phyloP scores from a whole-genome alignment of 148 eudicot species.

The Vaccinium myrtillus region DNA sequence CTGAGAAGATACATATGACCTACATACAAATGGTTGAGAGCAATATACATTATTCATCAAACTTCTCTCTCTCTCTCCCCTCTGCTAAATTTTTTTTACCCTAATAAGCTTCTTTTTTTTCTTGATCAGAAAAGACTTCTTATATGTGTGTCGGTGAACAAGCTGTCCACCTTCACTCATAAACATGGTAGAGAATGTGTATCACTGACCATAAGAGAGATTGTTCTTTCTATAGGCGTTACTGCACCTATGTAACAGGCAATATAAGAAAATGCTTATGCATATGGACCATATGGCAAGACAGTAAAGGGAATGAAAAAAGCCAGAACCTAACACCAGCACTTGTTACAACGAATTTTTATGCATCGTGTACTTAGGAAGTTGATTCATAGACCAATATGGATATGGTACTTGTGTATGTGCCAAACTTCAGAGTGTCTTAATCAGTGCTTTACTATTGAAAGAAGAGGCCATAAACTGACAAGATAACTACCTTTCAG shows the following conservation, averaged over 20 bases:
- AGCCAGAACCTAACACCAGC: conserved; percentile 3
- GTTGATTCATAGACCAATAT: background rate
- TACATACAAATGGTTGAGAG: too few species aligned
- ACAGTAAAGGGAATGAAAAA: background rate
- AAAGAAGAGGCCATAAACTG: background rate
- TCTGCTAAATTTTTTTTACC: too few species aligned
- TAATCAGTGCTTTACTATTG: background rate
- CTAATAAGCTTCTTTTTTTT: too few species aligned
- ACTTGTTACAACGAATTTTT: background rate
- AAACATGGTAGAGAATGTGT: background rate
- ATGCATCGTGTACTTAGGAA: background rate
- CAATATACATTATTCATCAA: too few species aligned
- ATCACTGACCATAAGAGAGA: background rate
- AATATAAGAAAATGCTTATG: background rate
- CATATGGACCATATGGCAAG: background rate
- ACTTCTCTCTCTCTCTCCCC: too few species aligned
- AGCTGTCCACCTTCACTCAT: background rate
- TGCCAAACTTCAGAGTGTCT: background rate
- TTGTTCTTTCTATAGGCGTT: background rate
- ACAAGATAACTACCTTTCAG: background rate
- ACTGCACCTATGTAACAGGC: background rate
- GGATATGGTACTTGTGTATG: background rate
- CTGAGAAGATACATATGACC: too few species aligned
- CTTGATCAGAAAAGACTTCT: background rate
- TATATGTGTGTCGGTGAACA: background rate